Base-by-base conservation (phyloP, 805 yeast genomes). In the Jamesozyma gamospora region DNA sequence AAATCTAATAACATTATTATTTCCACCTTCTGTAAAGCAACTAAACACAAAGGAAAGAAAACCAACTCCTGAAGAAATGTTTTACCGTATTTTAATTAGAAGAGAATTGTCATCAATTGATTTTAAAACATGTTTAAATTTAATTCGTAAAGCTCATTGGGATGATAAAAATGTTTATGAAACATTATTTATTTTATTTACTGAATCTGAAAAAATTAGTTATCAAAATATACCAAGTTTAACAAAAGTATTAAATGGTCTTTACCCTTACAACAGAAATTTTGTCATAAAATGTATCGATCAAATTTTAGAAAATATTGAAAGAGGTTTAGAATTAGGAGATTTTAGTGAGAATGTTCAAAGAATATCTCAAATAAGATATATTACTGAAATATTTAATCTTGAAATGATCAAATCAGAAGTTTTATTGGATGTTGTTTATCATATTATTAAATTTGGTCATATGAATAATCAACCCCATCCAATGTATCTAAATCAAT, bases 311-410 rank as follows among this genome's bases (percentile, higher is more conserved):
- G 95, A 87, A 51, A 66, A 68, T n/a, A 67, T 82, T 13, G 65
- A 70, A 9, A 51, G 76, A 19, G 92, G 86, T 0, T 59, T 86
- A 43, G 95, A 86, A 51, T 47, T 65, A 4, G 75, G 78, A 45
- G 75, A 75, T 47, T 80, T 72, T 51, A 66, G 75, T 40, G 56
- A 62, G 37, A 80, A 79, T 49, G 70, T 87, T 53, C 61, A 62
- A 12, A 64, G 94, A 41, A 56, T 82, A 42, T 69, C 92, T 0
- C 74, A 78, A 39, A 70, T 75, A 6, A 72, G 66, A 50, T 79
- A 76, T 48, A 47, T 88, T 12, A 72, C 77, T 0, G 81, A 76
- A 41, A 53, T 86, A 21, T 71, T 62, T 53, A 74, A 75, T 46
- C 43, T 56, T 16, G 64, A 67, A 15, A 50, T 80, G 8, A 48